Evolutionary conservation across 176 grass and related monocot species (phyloP).

Genomic region (Musa troglodytarum): DNA sequence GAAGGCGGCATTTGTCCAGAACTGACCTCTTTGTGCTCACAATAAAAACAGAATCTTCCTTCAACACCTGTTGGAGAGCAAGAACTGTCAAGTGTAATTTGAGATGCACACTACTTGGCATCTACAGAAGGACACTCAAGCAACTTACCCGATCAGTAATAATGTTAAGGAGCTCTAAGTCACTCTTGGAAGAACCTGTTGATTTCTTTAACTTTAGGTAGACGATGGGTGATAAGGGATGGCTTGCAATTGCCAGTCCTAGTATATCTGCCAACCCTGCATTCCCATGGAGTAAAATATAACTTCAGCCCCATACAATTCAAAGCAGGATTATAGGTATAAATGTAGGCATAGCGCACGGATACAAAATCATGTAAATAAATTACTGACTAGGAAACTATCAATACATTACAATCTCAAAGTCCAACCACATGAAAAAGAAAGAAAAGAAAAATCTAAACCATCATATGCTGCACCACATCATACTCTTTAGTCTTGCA

Average conservation of each 20-base stretch:
- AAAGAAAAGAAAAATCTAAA: not conserved
- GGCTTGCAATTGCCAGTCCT: slow-evolving; percentile 61
- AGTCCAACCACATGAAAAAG: not conserved
- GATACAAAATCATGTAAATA: too few relatives aligned
- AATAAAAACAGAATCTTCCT: slow-evolving; percentile 85
- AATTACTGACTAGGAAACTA: not conserved
- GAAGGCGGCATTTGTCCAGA: slow-evolving; percentile 73
- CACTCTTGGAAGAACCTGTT: slow-evolving; percentile 34
- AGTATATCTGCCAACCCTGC: slow-evolving; percentile 56
- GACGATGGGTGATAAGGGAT: slow-evolving; percentile 54
- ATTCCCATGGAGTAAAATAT: slow-evolving; percentile 14
- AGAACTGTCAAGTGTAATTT: not conserved
- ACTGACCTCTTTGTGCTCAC: slow-evolving; percentile 62
- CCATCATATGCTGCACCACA: not conserved
- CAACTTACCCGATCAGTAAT: slow-evolving; percentile 59
- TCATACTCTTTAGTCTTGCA: too few relatives aligned
- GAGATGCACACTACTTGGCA: not conserved
- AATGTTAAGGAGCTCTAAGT: slow-evolving; percentile 52
- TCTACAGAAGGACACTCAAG: not conserved
- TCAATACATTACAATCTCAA: not conserved
- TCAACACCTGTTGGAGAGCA: slow-evolving; percentile 40
- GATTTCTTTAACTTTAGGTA: slow-evolving; percentile 81
- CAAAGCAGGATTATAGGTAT: not conserved
- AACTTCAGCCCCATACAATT: not conserved
- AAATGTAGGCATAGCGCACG: too few relatives aligned